Percentiles rank a stretch among this genome's conserved stretches.
These are phyloP conservation scores for Paramecium pentaurelia DNA, from an alignment of 73 alveolate species.

Conservation along the genomic window DNA sequence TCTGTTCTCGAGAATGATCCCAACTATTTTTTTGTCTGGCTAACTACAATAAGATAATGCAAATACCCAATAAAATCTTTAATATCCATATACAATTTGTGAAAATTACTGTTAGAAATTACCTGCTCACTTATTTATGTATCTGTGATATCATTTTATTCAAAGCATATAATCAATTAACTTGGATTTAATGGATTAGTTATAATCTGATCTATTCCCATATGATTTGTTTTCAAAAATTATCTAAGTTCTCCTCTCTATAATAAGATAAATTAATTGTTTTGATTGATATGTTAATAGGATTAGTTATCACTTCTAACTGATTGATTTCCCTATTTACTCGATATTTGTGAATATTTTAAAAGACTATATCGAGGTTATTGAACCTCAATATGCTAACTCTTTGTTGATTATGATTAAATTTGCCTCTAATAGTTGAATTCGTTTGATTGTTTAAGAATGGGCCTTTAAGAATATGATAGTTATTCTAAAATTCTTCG, in stretches of 20 bases:
- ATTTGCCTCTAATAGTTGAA: neutral
- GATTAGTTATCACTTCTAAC: neutral
- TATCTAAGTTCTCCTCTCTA: neutral
- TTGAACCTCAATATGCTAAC: neutral
- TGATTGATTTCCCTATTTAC: slow-evolving; percentile 2
- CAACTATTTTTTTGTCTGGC: slow-evolving; percentile 8
- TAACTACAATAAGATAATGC: neutral
- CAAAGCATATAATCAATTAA: neutral
- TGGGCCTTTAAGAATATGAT: neutral
- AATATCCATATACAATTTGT: neutral
- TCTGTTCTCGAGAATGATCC: neutral
- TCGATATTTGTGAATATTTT: neutral
- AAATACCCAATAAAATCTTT: slow-evolving; percentile 34
- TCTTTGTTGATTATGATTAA: neutral
- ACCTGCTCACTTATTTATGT: neutral
- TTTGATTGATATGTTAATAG: neutral
- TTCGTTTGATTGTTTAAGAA: neutral
- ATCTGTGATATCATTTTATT: neutral
- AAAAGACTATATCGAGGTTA: neutral
- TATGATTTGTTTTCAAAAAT: neutral
- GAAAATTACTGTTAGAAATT: neutral
- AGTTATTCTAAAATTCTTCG: neutral
- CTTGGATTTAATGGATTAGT: neutral
- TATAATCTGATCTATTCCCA: neutral
- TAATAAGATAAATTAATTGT: neutral